phyloP scores from a whole-genome alignment of 176 grass and related monocot genomes.

The Bolboschoenus planiculmis region DNA sequence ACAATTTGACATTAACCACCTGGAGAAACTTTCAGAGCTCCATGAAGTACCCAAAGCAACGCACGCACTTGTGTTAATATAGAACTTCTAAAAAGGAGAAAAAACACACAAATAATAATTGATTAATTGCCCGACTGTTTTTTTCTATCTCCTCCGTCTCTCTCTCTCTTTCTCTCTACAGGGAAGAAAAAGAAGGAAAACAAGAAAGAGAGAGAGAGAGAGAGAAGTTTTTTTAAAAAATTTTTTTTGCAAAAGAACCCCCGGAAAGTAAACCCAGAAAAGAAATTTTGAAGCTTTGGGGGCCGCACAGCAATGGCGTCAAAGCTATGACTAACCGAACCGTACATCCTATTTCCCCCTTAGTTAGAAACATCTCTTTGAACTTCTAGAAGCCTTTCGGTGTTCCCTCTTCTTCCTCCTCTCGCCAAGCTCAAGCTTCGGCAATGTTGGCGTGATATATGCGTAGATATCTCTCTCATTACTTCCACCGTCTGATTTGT shows the following conservation, averaged over 20 bases:
- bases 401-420: background rate
- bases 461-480: background rate
- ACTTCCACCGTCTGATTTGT: background rate
- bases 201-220: background rate
- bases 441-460: background rate
- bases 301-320: conserved; percentile 16
- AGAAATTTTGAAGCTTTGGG: background rate
- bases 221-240: background rate
- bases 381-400: conserved; percentile 15
- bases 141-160: background rate
- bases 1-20: background rate
- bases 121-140: background rate
- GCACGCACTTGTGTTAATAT: background rate
- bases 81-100: background rate
- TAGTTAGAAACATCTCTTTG: conserved; percentile 9
- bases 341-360: background rate
- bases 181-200: background rate
- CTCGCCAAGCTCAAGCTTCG: background rate
- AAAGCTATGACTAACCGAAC: background rate
- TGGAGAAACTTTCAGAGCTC: background rate
- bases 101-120: background rate
- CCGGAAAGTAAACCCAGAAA: background rate
- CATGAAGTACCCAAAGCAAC: conserved; percentile 9
- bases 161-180: background rate
- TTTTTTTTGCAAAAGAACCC: background rate